Percentiles rank a stretch among this genome's conserved stretches.
Evolutionary conservation across 2,329 filamentous ascomycete genomes (phyloP).

Genomic region (Aureobasidium sp.): DNA sequence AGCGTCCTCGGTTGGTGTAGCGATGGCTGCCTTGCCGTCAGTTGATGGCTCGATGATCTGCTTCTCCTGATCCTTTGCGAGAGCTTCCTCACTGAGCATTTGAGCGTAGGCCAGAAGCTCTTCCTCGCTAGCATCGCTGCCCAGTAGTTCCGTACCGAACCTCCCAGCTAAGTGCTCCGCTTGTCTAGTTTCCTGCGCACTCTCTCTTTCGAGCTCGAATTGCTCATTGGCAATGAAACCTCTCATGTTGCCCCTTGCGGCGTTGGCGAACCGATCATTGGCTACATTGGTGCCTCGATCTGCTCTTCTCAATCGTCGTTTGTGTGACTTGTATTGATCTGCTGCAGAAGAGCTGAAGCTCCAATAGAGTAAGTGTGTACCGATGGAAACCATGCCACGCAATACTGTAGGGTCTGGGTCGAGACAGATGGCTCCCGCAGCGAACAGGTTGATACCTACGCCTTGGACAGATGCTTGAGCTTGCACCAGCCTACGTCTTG

Average conservation of each 20-base stretch:
- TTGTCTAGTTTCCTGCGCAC: constrained; percentile 59
- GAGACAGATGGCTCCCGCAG: constrained; percentile 74
- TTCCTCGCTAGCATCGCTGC: constrained; percentile 50
- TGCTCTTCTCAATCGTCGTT: constrained; percentile 68
- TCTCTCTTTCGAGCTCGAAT: constrained; percentile 69
- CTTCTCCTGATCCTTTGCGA: constrained; percentile 44
- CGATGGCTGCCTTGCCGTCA: constrained; percentile 30
- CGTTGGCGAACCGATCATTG: constrained; percentile 53
- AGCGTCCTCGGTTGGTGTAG: constrained; percentile 26
- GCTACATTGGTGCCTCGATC: constrained; percentile 55
- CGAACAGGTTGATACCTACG: constrained; percentile 67
- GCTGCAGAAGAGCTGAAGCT: constrained; percentile 77
- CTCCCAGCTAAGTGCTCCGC: constrained; percentile 64
- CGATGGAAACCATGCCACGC: constrained; percentile 79
- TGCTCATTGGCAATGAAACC: constrained; percentile 84
- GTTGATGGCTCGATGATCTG: constrained; percentile 34
- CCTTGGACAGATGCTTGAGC: constrained; percentile 60
- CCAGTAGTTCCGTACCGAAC: constrained; percentile 73
- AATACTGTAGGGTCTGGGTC: constrained; percentile 83
- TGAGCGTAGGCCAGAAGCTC: constrained; percentile 57
- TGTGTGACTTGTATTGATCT: constrained; percentile 66
- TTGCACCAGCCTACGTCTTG: constrained; percentile 66
- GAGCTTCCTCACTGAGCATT: constrained; percentile 54
- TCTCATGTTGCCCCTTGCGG: constrained; percentile 61
- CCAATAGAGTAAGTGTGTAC: constrained; percentile 86